phyloP scores from a whole-genome alignment of 352 stramenopile genomes.

The Phytophthora ramorum region DNA sequence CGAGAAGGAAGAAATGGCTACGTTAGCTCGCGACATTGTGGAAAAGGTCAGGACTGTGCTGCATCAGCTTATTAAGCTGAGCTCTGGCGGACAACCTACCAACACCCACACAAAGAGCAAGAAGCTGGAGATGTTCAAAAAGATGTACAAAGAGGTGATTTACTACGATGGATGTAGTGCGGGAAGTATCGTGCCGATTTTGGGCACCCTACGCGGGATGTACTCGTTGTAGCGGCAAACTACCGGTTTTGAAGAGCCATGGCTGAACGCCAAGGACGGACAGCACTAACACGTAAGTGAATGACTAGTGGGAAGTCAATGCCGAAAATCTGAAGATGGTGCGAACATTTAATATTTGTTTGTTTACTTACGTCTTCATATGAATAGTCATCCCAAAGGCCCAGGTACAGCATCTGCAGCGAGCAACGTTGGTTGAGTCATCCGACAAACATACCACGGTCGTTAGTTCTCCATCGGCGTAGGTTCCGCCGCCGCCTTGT shows the following conservation, averaged over 20 bases:
- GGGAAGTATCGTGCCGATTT: conserved; percentile 51
- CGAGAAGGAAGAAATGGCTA: conserved; percentile 41
- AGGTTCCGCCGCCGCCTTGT: background rate
- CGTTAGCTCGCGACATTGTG: conserved; percentile 52
- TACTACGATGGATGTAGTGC: conserved; percentile 66
- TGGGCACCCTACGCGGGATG: conserved; percentile 65
- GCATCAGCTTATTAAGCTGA: conserved; percentile 71
- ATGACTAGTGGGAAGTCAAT: no score
- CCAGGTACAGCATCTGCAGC: no score
- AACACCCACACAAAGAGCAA: conserved; percentile 39
- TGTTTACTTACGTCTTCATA: background rate
- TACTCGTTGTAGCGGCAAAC: conserved; percentile 54
- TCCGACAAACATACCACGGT: no score
- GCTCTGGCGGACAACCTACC: conserved; percentile 16
- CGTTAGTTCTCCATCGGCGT: conserved; percentile 19
- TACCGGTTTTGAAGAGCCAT: background rate
- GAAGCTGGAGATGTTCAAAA: conserved; percentile 79
- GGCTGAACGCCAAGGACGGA: no score
- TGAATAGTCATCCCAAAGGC: no score
- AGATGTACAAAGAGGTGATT: conserved; percentile 89
- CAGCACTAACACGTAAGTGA: no score
- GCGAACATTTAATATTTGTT: no score
- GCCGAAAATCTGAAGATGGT: no score
- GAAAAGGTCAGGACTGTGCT: conserved; percentile 65
- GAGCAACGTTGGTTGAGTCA: no score